A percentile compares a stretch with the other conserved stretches of the same genome.
Conservation (phyloP, 2,329 filamentous ascomycete genomes). For the Keithomyces neogunnii region DNA sequence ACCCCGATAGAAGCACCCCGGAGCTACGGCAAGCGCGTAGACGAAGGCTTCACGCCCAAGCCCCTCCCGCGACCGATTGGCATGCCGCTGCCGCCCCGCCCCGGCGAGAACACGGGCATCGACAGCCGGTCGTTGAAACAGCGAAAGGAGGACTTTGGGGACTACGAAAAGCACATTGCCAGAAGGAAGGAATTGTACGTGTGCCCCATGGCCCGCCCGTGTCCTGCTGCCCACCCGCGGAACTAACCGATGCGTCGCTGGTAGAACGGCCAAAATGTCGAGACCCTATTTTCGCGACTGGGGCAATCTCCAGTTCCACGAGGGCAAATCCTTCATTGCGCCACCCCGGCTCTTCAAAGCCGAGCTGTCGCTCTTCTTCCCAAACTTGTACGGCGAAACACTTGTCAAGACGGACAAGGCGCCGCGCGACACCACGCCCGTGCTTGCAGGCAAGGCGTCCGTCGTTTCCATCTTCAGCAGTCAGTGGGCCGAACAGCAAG, state of each 20-base stretch:
- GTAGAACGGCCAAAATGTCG: slow-evolving; percentile 63
- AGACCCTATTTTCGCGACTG: slow-evolving; percentile 96
- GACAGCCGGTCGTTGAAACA: slow-evolving; percentile 60
- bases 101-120: slow-evolving; percentile 75
- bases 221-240: too few species aligned
- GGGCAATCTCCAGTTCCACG: slow-evolving; percentile 71
- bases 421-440: slow-evolving; percentile 62
- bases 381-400: slow-evolving; percentile 78
- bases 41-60: slow-evolving; percentile 47
- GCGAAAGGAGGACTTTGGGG: slow-evolving; percentile 68
- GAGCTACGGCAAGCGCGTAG: slow-evolving; percentile 46
- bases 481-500: slow-evolving; percentile 79
- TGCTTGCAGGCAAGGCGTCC: slow-evolving; percentile 64
- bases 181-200: slow-evolving; percentile 67
- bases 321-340: slow-evolving; percentile 87
- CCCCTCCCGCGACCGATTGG: slow-evolving; percentile 71
- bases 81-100: slow-evolving; percentile 60
- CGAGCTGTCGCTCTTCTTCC: slow-evolving; percentile 82
- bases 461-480: slow-evolving; percentile 77
- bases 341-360: slow-evolving; percentile 77
- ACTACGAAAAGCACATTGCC: slow-evolving; percentile 77
- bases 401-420: slow-evolving; percentile 47
- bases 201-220: slow-evolving; percentile 11
- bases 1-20: slow-evolving; percentile 50
- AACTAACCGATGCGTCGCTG: slow-evolving; percentile 1